Evolutionary conservation across 2,329 filamentous ascomycete genomes (phyloP).

Genomic region (Fusarium sp.): DNA sequence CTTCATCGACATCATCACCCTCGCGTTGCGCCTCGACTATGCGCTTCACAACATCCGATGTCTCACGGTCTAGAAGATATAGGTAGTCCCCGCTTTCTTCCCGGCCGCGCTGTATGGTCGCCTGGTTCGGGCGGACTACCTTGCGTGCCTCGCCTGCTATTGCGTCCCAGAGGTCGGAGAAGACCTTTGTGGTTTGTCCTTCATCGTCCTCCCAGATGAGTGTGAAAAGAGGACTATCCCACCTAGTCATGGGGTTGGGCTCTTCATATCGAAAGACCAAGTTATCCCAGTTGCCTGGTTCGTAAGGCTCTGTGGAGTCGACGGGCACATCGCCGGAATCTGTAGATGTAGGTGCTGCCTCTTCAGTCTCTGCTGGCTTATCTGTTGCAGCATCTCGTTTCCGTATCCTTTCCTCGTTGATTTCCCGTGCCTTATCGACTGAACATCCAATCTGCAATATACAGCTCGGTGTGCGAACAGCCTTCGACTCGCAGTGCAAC

Average conservation of each 20-base stretch:
- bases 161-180: slow-evolving; percentile 81
- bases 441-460: slow-evolving; percentile 76
- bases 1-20: slow-evolving; percentile 72
- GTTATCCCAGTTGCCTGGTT: slow-evolving; percentile 78
- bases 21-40: slow-evolving; percentile 80
- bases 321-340: background rate
- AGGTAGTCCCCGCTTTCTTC: slow-evolving; percentile 81
- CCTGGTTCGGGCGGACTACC: slow-evolving; percentile 79
- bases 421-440: slow-evolving; percentile 64
- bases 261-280: slow-evolving; percentile 88
- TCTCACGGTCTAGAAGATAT: slow-evolving; percentile 84
- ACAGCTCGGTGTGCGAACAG: slow-evolving; percentile 80
- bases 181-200: slow-evolving; percentile 68
- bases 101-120: slow-evolving; percentile 75
- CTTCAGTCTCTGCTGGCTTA: background rate
- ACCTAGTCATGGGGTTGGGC: slow-evolving; percentile 86
- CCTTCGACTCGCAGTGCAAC: slow-evolving; percentile 87
- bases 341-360: background rate
- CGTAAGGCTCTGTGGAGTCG: slow-evolving; percentile 62
- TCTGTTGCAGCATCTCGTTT: slow-evolving; percentile 19
- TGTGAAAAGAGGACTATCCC: slow-evolving; percentile 88
- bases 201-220: slow-evolving; percentile 82
- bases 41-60: slow-evolving; percentile 80
- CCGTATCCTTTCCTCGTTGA: slow-evolving; percentile 73
- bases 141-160: slow-evolving; percentile 75